phyloP scores from a whole-genome alignment of 768 basidiomycete species.

The Imleria badia region DNA sequence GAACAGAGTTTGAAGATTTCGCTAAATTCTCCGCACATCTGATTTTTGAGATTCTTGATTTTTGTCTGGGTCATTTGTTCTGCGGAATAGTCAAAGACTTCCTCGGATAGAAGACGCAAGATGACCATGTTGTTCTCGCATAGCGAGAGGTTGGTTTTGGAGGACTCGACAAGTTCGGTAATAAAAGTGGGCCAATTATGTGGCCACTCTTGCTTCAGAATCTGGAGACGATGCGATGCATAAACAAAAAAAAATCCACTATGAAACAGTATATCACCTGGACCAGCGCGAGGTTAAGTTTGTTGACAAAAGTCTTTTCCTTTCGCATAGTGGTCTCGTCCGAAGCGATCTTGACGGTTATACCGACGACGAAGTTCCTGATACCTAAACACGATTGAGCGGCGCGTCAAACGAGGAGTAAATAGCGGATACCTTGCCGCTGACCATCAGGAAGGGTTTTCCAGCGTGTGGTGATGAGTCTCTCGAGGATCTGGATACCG shows the following conservation, averaged over 20 bases:
- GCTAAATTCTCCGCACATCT: constrained; percentile 96
- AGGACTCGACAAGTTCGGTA: constrained; percentile 94
- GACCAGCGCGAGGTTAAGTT: constrained; percentile 94
- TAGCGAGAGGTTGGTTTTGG: constrained; percentile 91
- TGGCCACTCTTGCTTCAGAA: constrained; percentile 99
- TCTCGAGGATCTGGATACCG: constrained; percentile 95
- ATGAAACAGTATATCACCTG: constrained; percentile 54
- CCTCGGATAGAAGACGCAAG: constrained; percentile 93
- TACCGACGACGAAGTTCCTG: constrained; percentile 92
- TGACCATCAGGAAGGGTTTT: constrained; percentile 94
- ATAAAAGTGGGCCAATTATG: constrained; percentile 99
- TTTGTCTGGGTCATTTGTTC: constrained; percentile 99
- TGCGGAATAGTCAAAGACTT: constrained; percentile 98
- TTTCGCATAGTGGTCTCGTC: constrained; percentile 86
- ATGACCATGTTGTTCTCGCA: constrained; percentile 99
- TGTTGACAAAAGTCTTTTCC: constrained; percentile 94
- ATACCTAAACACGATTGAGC: constrained; percentile 57
- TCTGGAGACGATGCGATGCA: constrained; percentile 46
- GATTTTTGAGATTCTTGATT: constrained; percentile 96
- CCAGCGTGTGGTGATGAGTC: constrained; percentile 92
- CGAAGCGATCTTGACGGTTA: constrained; percentile 90
- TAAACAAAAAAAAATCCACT: not conserved
- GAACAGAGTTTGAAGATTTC: constrained; percentile 98
- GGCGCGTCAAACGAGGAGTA: constrained; percentile 1
- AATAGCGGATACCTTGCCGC: constrained; percentile 63